Evolutionary conservation across 495 filamentous ascomycete genomes (phyloP), one percentile per base, ranked within the genome.

Genomic region (Mytilinidion resinicola): DNA sequence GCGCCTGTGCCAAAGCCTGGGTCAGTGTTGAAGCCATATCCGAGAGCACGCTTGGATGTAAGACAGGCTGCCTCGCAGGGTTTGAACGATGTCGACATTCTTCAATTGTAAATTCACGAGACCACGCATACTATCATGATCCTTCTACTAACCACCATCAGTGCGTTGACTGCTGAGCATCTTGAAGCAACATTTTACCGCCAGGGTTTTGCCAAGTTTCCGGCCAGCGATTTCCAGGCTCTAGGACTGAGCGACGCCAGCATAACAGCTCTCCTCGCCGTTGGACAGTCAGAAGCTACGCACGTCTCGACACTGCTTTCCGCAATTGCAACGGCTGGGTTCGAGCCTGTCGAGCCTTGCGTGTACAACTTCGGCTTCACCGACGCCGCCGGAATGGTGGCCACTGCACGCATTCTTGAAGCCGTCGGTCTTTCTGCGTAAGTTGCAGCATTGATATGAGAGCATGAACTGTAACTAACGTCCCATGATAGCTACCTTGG

Each of bases 141-240:
- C 56, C 54, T 63, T 52, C 56, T 70, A 47, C 52, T n/a, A 43
- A 17, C 6, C 19, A 8, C 17, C 33, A 33, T 10, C 57, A 84
- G 82, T 62, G 83, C 83, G 55, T 73, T 86, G 55, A 85, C 83
- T 11, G 72, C 84, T 17, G 83, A 86, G 70, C 80, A 82, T 67
- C 80, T 86, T 57, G 83, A 86, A 69, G 66, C 78, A 21, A 67
- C 74, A 35, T 86, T 86, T 67, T 86, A 86, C 74, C 70, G 73
- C 54, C 72, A 83, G 62, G 83, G 80, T 30, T 83, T 86, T 60
- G 73, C 77, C 57, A 76, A 80, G 67, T 85, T 85, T 68, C 74
- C 78, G 1, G 75, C 74, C n/a, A 64, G 70, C 15, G 80, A 86
- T 55, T 86, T 86, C 74, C 53, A 62, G 14, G 76, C 73, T 12